Conservation (phyloP, 208 protist genomes). For the Wallacemonas sp. region DNA sequence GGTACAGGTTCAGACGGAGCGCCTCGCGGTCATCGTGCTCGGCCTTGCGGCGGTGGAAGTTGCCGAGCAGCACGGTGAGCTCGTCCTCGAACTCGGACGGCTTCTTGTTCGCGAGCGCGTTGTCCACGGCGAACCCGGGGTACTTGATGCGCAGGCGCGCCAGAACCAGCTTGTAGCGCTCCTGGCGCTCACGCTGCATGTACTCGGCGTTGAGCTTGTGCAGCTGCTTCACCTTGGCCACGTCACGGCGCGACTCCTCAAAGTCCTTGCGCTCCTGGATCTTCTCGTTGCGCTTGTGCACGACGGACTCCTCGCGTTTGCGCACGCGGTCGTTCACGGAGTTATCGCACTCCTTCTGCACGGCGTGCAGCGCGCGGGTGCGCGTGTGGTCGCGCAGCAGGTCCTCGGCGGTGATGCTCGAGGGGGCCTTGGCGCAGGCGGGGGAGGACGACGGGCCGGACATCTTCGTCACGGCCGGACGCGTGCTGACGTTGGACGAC, state of each 20-base stretch:
- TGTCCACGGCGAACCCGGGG: slow-evolving; percentile 61
- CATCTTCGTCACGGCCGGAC: slow-evolving; percentile 22
- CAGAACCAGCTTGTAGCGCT: slow-evolving; percentile 64
- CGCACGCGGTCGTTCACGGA: slow-evolving; percentile 34
- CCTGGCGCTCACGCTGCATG: slow-evolving; percentile 57
- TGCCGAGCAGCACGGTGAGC: slow-evolving; percentile 54
- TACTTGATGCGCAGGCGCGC: slow-evolving; percentile 72
- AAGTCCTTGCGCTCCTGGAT: slow-evolving; percentile 42
- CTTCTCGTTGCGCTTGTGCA: slow-evolving; percentile 35
- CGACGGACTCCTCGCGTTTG: slow-evolving; percentile 35
- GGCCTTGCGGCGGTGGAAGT: slow-evolving; percentile 47
- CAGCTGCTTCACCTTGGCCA: slow-evolving; percentile 37
- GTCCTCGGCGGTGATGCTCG: slow-evolving; percentile 32
- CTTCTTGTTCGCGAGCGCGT: slow-evolving; percentile 53
- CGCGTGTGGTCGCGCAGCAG: slow-evolving; percentile 42
- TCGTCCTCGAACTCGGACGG: slow-evolving; percentile 69
- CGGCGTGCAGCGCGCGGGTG: slow-evolving; percentile 35
- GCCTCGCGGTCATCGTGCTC: slow-evolving; percentile 59
- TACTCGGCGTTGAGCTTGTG: slow-evolving; percentile 56
- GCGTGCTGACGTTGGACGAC: slow-evolving; percentile 32
- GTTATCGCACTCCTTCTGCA: slow-evolving; percentile 49
- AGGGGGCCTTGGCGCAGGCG: slow-evolving; percentile 9
- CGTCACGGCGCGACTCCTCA: slow-evolving; percentile 59
- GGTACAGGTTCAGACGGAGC: slow-evolving; percentile 68
- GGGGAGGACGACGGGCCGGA: slow-evolving; percentile 20